phyloP scores from a whole-genome alignment of 2,329 filamentous ascomycete genomes.

The Hymenoscyphus linearis region DNA sequence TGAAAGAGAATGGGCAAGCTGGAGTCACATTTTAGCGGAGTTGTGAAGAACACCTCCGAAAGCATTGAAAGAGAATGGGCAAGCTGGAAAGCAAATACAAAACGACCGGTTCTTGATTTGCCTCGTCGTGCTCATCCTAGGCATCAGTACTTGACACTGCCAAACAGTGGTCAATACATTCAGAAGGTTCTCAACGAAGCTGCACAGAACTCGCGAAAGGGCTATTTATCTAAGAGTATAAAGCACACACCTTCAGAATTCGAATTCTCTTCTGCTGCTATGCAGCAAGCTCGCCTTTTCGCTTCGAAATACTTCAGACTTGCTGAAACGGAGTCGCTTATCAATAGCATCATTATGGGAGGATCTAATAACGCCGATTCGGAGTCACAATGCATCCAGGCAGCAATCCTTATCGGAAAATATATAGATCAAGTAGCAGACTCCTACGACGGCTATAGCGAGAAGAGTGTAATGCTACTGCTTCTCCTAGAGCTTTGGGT shows the following conservation, averaged over 20 bases:
- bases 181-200: slow-evolving; percentile 8
- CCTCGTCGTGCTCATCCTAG: slow-evolving; percentile 32
- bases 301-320: slow-evolving; percentile 24
- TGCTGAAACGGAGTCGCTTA: slow-evolving; percentile 18
- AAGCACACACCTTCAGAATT: not conserved
- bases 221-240: not conserved
- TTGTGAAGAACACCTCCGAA: slow-evolving; percentile 27
- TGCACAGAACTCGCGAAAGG: slow-evolving; percentile 1
- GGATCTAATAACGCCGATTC: not conserved
- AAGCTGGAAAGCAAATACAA: slow-evolving; percentile 34
- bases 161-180: slow-evolving; percentile 37
- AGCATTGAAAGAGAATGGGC: slow-evolving; percentile 36
- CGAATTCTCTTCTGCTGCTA: slow-evolving; percentile 5
- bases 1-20: slow-evolving; percentile 34
- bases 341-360: slow-evolving; percentile 8
- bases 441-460: slow-evolving; percentile 40
- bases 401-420: slow-evolving; percentile 32
- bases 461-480: slow-evolving; percentile 46
- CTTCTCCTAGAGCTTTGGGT: slow-evolving; percentile 54
- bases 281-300: slow-evolving; percentile 11
- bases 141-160: slow-evolving; percentile 36
- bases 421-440: slow-evolving; percentile 34
- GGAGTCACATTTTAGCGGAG: slow-evolving; percentile 24
- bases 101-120: slow-evolving; percentile 39
- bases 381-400: slow-evolving; percentile 24